phyloP scores from a whole-genome alignment of 176 grass and related monocot species.

The Saccharum officinarum region DNA sequence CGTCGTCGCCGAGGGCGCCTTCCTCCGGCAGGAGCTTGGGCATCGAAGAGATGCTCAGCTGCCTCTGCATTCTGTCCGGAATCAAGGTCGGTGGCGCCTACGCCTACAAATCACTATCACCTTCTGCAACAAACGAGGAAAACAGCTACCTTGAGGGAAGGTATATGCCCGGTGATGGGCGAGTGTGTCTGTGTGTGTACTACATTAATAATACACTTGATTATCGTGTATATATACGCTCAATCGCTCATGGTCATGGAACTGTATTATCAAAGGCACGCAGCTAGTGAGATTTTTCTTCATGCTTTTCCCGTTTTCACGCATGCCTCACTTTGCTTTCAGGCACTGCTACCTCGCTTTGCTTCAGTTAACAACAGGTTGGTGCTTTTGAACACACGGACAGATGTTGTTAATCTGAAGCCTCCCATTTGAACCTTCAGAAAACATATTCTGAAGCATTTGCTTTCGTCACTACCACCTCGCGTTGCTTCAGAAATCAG shows the following conservation, averaged over 20 bases:
- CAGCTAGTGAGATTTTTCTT: background rate
- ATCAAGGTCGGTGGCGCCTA: background rate
- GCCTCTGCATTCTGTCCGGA: constrained; percentile 44
- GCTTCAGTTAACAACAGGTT: background rate
- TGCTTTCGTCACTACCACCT: background rate
- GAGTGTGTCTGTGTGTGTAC: background rate
- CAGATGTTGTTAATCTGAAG: background rate
- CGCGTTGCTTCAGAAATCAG: constrained; percentile 15
- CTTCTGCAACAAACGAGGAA: background rate
- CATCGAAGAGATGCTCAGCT: constrained; percentile 45
- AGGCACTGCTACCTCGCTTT: background rate
- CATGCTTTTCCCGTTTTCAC: constrained; percentile 23
- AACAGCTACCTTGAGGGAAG: constrained; percentile 18
- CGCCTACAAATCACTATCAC: background rate
- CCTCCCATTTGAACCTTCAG: background rate
- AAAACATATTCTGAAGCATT: constrained; percentile 15
- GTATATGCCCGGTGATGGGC: constrained; percentile 23
- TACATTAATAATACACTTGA: background rate
- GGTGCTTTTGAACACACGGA: constrained; percentile 29
- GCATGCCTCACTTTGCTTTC: constrained; percentile 8
- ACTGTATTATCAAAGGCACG: background rate
- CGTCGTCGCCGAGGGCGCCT: background rate
- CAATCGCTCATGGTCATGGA: background rate
- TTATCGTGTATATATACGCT: background rate
- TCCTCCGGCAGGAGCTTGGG: constrained; percentile 28